Percentiles rank a stretch among this genome's conserved stretches.
Evolutionary conservation across 495 filamentous ascomycete species (phyloP).

Genomic region (Aspergillus nidulans): DNA sequence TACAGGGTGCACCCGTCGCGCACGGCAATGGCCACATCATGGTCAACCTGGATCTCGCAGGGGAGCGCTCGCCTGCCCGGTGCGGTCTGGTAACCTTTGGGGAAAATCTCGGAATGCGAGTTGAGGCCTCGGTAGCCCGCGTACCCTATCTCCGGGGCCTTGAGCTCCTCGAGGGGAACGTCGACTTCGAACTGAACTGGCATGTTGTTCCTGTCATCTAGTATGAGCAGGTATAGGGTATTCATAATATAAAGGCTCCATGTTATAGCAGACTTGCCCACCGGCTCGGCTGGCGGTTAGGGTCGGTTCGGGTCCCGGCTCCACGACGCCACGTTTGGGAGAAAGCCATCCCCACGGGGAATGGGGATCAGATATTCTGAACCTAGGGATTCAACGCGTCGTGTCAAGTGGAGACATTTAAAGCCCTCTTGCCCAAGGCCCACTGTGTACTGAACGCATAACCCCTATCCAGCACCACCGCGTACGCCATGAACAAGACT

Average conservation of each 20-base stretch:
- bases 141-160: neutral
- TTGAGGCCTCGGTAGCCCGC: conserved; percentile 15
- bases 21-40: conserved; percentile 29
- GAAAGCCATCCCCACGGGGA: neutral
- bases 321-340: neutral
- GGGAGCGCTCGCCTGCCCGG: conserved; percentile 17
- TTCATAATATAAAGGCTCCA: neutral
- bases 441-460: too few relatives aligned
- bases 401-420: too few relatives aligned
- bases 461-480: too few relatives aligned
- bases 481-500: neutral
- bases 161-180: neutral
- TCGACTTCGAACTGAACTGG: neutral
- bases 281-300: conserved; percentile 4
- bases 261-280: neutral
- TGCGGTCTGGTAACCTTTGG: conserved; percentile 21
- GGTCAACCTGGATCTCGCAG: conserved; percentile 22
- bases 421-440: too few relatives aligned
- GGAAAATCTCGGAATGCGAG: conserved; percentile 21
- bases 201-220: neutral
- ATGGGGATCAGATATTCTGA: neutral
- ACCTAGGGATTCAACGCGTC: too few relatives aligned
- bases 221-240: neutral
- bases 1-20: conserved; percentile 32
- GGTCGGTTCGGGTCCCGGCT: conserved; percentile 7